A percentile compares a stretch with the other conserved stretches of the same genome.
phyloP scores from a whole-genome alignment of 495 filamentous ascomycete genomes.

The Parathielavia appendiculata region DNA sequence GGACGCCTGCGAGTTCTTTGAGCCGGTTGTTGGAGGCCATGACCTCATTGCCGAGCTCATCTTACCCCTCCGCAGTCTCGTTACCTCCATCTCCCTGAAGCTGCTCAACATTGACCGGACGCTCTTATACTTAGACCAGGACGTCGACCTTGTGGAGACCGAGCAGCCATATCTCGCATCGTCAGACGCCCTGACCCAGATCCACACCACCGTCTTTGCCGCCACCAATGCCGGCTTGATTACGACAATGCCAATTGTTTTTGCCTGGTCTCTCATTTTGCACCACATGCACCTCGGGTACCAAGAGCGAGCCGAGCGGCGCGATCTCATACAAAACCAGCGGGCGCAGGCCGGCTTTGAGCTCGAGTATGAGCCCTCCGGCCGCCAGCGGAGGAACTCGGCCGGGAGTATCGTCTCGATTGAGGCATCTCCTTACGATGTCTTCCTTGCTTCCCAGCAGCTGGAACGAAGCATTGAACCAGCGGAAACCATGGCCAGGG shows the following conservation, averaged over 20 bases:
- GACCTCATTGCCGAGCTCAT: slow-evolving; percentile 51
- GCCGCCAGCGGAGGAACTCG: slow-evolving; percentile 41
- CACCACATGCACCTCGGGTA: slow-evolving; percentile 59
- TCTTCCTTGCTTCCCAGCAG: slow-evolving; percentile 40
- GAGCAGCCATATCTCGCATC: slow-evolving; percentile 58
- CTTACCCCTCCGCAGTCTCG: slow-evolving; percentile 59
- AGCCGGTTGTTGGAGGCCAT: slow-evolving; percentile 48
- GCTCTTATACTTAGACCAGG: slow-evolving; percentile 39
- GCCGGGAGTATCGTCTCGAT: slow-evolving; percentile 48
- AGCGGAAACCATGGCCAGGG: slow-evolving; percentile 40
- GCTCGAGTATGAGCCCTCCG: slow-evolving; percentile 36
- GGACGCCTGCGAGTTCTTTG: slow-evolving; percentile 58
- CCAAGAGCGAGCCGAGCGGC: slow-evolving; percentile 50
- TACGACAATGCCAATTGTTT: slow-evolving; percentile 60
- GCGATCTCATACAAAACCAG: slow-evolving; percentile 59
- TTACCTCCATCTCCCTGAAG: slow-evolving; percentile 65
- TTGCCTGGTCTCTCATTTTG: slow-evolving; percentile 74
- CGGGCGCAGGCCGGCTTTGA: slow-evolving; percentile 54
- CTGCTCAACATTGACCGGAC: slow-evolving; percentile 62
- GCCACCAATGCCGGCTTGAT: slow-evolving; percentile 43
- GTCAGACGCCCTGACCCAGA: slow-evolving; percentile 54
- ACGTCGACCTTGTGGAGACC: slow-evolving; percentile 36
- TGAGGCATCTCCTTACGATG: slow-evolving; percentile 44
- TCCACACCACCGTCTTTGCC: slow-evolving; percentile 57
- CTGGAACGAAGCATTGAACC: slow-evolving; percentile 37